phyloP scores from a whole-genome alignment of 2,329 filamentous ascomycete species.

The Blastomyces gilchristii region DNA sequence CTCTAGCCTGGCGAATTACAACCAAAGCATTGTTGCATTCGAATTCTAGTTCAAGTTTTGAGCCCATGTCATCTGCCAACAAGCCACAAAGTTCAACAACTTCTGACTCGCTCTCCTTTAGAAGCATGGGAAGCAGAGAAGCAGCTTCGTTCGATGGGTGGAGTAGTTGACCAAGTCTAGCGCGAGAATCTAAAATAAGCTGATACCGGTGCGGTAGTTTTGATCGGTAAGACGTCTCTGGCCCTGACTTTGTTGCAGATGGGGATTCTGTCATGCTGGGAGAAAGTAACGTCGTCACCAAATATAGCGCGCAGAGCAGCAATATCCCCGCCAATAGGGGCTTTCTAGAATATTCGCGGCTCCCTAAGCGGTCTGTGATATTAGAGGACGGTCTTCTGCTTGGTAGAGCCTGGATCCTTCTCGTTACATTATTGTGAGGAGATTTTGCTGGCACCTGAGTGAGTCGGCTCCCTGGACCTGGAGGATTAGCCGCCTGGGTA shows the following conservation, averaged over 20 bases:
- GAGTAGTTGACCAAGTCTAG: not conserved
- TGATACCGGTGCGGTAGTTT: not conserved
- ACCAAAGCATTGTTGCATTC: constrained; percentile 5
- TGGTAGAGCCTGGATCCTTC: not conserved
- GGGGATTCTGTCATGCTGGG: not conserved
- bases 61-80: not conserved
- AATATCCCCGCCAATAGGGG: not conserved
- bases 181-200: not conserved
- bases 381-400: not conserved
- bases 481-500: not conserved
- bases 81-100: constrained; percentile 1
- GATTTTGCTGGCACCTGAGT: not conserved
- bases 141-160: not conserved
- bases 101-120: not conserved
- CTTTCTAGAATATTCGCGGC: too few species aligned
- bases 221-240: not conserved
- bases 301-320: not conserved
- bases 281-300: not conserved
- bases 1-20: constrained; percentile 4
- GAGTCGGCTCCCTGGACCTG: too few species aligned
- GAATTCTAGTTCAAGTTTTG: constrained; percentile 7
- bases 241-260: not conserved
- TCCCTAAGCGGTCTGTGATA: not conserved
- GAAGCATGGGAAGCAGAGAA: not conserved
- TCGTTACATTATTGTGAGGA: not conserved